Evolutionary conservation across 805 yeast genomes (phyloP).

Genomic region (Geotrichum ghanense): DNA sequence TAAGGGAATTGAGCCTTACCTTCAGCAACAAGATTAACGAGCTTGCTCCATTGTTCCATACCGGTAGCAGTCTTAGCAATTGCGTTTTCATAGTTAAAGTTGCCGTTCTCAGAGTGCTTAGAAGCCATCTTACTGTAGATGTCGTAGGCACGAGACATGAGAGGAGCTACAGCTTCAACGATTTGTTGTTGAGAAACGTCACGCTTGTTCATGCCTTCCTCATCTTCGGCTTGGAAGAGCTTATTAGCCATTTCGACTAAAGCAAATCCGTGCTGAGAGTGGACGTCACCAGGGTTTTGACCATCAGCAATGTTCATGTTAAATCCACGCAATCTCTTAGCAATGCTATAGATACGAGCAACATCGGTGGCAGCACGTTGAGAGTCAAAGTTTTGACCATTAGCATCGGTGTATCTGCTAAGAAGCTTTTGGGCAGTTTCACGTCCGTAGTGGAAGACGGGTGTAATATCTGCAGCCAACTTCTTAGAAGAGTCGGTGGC

Average conservation of each 20-base stretch:
- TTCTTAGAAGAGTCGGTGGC: neutral
- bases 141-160: neutral
- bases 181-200: neutral
- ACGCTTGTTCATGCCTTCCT: neutral
- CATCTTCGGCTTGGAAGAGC: neutral
- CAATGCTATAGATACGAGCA: neutral
- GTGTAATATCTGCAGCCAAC: neutral
- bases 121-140: neutral
- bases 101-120: neutral
- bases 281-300: neutral
- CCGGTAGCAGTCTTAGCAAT: neutral
- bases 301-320: neutral
- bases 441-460: neutral
- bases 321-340: neutral
- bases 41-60: neutral
- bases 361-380: neutral
- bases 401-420: neutral
- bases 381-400: neutral
- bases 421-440: neutral
- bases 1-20: neutral
- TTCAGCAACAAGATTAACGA: neutral
- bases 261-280: neutral
- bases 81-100: neutral
- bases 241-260: neutral
- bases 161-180: neutral